A percentile compares a stretch with the other conserved stretches of the same genome.
phyloP scores from a whole-genome alignment of 352 stramenopile species.

The Phytophthora rubi region DNA sequence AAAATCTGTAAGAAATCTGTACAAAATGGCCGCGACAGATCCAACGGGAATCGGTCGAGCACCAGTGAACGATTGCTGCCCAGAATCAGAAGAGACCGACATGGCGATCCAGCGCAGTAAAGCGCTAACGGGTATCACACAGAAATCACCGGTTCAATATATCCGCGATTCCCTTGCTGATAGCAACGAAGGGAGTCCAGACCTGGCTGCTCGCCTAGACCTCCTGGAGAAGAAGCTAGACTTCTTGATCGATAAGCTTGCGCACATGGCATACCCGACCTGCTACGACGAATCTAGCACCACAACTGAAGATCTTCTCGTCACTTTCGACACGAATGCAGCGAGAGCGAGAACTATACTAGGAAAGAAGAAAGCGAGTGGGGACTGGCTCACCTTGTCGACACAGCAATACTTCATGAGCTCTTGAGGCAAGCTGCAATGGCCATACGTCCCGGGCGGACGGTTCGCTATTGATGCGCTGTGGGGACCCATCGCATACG shows the following conservation, averaged over 20 bases:
- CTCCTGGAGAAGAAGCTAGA: constrained; percentile 27
- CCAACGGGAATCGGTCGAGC: not conserved
- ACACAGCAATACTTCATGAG: constrained; percentile 37
- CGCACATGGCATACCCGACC: constrained; percentile 15
- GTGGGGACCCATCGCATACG: constrained; percentile 42
- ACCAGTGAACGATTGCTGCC: constrained; percentile 20
- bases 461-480: constrained; percentile 45
- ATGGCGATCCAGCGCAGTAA: constrained; percentile 14
- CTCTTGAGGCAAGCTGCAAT: constrained; percentile 19
- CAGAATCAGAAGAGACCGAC: constrained; percentile 18
- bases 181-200: not conserved
- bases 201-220: constrained; percentile 16
- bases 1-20: too few species aligned
- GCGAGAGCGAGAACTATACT: constrained; percentile 19
- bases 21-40: too few species aligned
- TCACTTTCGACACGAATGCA: constrained; percentile 33
- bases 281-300: constrained; percentile 36
- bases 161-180: not conserved
- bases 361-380: constrained; percentile 22
- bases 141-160: constrained; percentile 6
- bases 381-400: constrained; percentile 34
- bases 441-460: constrained; percentile 24
- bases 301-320: constrained; percentile 14
- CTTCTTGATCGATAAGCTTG: constrained; percentile 24
- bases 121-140: constrained; percentile 4